These are phyloP conservation scores for Coemansia sp. DNA, from an alignment of 192 early-diverging fungal species.

Conservation along the genomic window DNA sequence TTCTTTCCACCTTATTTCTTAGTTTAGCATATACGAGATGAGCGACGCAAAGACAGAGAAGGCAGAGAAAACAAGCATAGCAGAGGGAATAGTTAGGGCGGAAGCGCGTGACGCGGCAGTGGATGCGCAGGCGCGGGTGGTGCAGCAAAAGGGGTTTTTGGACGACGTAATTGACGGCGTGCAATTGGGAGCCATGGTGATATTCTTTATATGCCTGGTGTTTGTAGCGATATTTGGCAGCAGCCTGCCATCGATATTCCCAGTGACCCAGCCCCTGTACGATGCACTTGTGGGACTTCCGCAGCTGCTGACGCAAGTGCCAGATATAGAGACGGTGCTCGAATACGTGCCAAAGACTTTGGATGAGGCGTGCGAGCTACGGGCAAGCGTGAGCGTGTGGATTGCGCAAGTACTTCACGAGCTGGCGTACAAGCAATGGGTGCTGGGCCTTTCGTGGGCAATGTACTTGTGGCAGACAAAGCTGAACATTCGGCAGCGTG, in stretches of 20 bases:
- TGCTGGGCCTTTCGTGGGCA: constrained; percentile 67
- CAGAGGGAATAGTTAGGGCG: too few relatives aligned
- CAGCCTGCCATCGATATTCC: constrained; percentile 46
- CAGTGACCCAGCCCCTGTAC: constrained; percentile 37
- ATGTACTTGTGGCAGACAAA: constrained; percentile 83
- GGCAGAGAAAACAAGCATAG: constrained; percentile 28
- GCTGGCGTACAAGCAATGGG: constrained; percentile 78
- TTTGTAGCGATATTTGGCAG: constrained; percentile 31
- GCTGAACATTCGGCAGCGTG: constrained; percentile 79
- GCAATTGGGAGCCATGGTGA: constrained; percentile 34
- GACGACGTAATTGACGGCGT: constrained; percentile 56
- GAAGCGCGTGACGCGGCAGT: background rate
- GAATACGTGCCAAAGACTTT: constrained; percentile 15
- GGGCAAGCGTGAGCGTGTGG: background rate
- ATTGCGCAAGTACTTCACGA: constrained; percentile 26
- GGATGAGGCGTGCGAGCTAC: constrained; percentile 18
- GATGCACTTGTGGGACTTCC: constrained; percentile 27
- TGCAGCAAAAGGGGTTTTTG: constrained; percentile 52
- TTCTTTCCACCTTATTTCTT: background rate
- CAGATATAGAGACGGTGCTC: background rate
- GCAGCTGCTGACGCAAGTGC: constrained; percentile 6
- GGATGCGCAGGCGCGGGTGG: constrained; percentile 48
- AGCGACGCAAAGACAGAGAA: background rate
- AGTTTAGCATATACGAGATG: background rate
- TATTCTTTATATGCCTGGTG: constrained; percentile 34